Conservation (phyloP, 2,329 filamentous ascomycete species). For the Colletotrichum trifolii region DNA sequence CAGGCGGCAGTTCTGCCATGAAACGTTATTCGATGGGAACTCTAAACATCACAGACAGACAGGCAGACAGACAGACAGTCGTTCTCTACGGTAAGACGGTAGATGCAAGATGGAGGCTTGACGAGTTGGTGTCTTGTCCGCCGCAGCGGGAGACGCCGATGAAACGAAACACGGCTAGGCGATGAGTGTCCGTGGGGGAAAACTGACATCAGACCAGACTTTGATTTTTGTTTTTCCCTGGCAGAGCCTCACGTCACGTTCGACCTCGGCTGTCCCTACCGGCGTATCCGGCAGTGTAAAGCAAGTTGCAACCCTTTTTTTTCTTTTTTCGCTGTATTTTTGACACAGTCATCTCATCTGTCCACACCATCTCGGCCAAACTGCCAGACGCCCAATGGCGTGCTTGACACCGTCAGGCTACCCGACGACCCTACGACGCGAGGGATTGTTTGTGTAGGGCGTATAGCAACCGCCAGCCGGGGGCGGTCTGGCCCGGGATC, state of each 20-base stretch:
- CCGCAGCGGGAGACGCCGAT: constrained; percentile 8
- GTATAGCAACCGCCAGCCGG: not conserved
- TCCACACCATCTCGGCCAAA: constrained; percentile 7
- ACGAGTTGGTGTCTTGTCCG: constrained; percentile 24
- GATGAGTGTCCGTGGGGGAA: constrained; percentile 8
- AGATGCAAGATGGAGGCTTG: constrained; percentile 21
- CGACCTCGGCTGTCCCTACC: constrained; percentile 8
- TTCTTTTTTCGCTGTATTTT: not conserved
- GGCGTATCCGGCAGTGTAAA: constrained; percentile 6
- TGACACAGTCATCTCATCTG: constrained; percentile 13
- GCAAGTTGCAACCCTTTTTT: not conserved
- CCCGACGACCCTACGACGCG: not conserved
- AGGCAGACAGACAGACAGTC: constrained; percentile 9
- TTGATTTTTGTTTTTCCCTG: not conserved
- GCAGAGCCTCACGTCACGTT: not conserved
- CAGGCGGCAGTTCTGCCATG: constrained; percentile 10
- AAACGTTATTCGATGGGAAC: constrained; percentile 22
- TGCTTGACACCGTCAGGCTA: constrained; percentile 5
- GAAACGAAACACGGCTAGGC: constrained; percentile 28
- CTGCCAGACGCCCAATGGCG: constrained; percentile 24
- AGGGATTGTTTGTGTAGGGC: not conserved
- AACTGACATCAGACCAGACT: not conserved
- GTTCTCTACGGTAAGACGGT: constrained; percentile 21
- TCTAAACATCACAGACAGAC: not conserved
- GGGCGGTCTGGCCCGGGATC: not conserved